These are phyloP conservation scores for Suhomyces anneliseae DNA, from an alignment of 1,139 yeast genomes.

Conservation along the genomic window DNA sequence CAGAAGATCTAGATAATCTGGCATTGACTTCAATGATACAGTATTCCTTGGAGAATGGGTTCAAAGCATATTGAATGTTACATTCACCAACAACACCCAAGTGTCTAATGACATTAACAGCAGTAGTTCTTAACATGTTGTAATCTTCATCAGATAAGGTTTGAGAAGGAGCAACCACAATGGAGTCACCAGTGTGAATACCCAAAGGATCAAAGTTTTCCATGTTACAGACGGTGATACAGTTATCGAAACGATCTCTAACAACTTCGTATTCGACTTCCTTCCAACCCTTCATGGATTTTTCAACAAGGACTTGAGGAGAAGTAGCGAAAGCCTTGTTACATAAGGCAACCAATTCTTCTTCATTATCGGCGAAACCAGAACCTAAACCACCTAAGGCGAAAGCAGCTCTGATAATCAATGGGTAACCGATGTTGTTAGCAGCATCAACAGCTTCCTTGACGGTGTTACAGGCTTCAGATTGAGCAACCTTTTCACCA, in stretches of 20 bases:
- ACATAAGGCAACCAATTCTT: slow-evolving; percentile 81
- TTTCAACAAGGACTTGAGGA: slow-evolving; percentile 94
- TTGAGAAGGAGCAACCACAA: slow-evolving; percentile 98
- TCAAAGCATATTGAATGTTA: slow-evolving; percentile 95
- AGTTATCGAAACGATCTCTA: slow-evolving; percentile 94
- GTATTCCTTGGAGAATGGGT: slow-evolving; percentile 91
- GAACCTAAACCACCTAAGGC: slow-evolving; percentile 98
- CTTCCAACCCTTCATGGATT: slow-evolving; percentile 99
- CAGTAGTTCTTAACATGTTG: slow-evolving; percentile 97
- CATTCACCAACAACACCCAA: slow-evolving; percentile 99
- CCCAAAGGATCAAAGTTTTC: slow-evolving; percentile 99
- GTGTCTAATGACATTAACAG: slow-evolving; percentile 95
- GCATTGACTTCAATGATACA: slow-evolving; percentile 98
- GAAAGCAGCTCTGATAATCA: slow-evolving; percentile 95
- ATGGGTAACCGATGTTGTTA: slow-evolving; percentile 87
- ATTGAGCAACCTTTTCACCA: slow-evolving; percentile 90
- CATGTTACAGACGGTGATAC: slow-evolving; percentile 99
- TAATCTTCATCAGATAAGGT: slow-evolving; percentile 96
- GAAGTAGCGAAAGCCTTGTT: slow-evolving; percentile 92
- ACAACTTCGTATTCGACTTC: slow-evolving; percentile 99
- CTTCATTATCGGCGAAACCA: slow-evolving; percentile 91
- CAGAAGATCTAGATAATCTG: slow-evolving; percentile 95
- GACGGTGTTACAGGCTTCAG: slow-evolving; percentile 78
- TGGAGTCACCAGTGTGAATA: slow-evolving; percentile 98
- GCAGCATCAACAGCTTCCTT: slow-evolving; percentile 86